Evolutionary conservation across 805 yeast genomes (phyloP), one percentile per base, ranked within the genome.

Genomic region (Alloascoidea africana): DNA sequence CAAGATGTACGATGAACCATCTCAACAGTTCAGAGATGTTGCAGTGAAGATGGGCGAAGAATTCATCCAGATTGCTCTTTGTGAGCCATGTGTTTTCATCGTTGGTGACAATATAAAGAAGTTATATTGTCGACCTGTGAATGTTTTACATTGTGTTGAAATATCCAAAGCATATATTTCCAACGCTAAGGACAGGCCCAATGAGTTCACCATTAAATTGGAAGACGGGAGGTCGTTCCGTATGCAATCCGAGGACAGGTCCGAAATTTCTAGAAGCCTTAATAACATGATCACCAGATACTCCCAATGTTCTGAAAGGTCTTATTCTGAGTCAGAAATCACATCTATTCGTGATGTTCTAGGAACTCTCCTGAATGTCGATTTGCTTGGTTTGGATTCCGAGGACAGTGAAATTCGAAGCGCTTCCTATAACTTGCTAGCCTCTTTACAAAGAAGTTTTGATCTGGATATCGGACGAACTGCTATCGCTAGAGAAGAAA

Each of bases 21-120:
- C 61, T 14, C 8, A 23, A n/a, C 30, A 23, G 1, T 58, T 61
- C 14, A 65, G 66, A n/a, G 58, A 68, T 23, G 77, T 79, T 3
- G 66, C 71, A 0, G 41, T 84, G 41, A 75, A 73, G 46, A 65
- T 84, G 38, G 94, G 94, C 4, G 68, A 79, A 40, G 73, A 71
- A 46, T 77, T 62, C 56, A 48, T 83, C 34, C 87, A 80, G 50
- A 55, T 81, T 23, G 8, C 13, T 23, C n/a, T 55, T 81, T 8
- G 13, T 8, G n/a, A 23, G 13, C 8, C 13, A 8, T 8, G 8
- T n/a, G n/a, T 8, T 23, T 23, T 23, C 30, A n/a, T 8, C 8
- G 8, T 23, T 8, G 30, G 30, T 8, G n/a, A 23, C 30, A 23
- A 23, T 8, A 23, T n/a, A 8, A n/a, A 8, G 8, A 23, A 23